Percentiles rank a stretch among this genome's conserved stretches.
phyloP scores from a whole-genome alignment of 495 filamentous ascomycete genomes.

The Aspergillus panamensis region DNA sequence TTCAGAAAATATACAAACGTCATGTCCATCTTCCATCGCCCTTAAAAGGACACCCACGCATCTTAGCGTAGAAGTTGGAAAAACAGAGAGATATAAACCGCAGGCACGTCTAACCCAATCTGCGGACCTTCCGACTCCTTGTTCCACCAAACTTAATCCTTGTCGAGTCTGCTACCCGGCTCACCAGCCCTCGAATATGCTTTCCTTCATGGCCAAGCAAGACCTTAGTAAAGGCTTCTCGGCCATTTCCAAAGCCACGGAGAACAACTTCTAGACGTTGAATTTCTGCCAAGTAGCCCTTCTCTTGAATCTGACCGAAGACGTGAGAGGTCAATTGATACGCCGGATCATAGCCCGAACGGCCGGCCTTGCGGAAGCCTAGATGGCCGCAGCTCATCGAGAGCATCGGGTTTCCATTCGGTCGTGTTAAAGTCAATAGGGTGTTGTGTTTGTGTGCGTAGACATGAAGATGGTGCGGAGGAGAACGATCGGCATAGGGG shows the following conservation, averaged over 20 bases:
- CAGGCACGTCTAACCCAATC: slow-evolving; percentile 60
- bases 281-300: slow-evolving; percentile 59
- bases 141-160: slow-evolving; percentile 95
- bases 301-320: slow-evolving; percentile 72
- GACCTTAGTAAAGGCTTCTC: slow-evolving; percentile 86
- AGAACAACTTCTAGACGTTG: slow-evolving; percentile 66
- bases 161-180: slow-evolving; percentile 75
- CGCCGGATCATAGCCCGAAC: slow-evolving; percentile 85
- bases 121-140: slow-evolving; percentile 73
- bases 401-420: slow-evolving; percentile 71
- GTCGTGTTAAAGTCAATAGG: slow-evolving; percentile 80
- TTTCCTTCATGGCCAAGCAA: slow-evolving; percentile 81
- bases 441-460: slow-evolving; percentile 87
- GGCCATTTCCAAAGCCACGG: slow-evolving; percentile 77
- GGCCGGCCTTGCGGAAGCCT: slow-evolving; percentile 74
- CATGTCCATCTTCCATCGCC: too few species aligned
- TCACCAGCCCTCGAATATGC: slow-evolving; percentile 63
- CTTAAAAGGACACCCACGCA: too few species aligned
- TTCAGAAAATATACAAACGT: background rate
- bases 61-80: background rate
- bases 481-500: slow-evolving; percentile 36
- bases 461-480: slow-evolving; percentile 81
- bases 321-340: slow-evolving; percentile 82
- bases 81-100: background rate
- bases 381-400: slow-evolving; percentile 76